Evolutionary conservation across 352 stramenopile species (phyloP).

Genomic region (Achlya hypogyna): DNA sequence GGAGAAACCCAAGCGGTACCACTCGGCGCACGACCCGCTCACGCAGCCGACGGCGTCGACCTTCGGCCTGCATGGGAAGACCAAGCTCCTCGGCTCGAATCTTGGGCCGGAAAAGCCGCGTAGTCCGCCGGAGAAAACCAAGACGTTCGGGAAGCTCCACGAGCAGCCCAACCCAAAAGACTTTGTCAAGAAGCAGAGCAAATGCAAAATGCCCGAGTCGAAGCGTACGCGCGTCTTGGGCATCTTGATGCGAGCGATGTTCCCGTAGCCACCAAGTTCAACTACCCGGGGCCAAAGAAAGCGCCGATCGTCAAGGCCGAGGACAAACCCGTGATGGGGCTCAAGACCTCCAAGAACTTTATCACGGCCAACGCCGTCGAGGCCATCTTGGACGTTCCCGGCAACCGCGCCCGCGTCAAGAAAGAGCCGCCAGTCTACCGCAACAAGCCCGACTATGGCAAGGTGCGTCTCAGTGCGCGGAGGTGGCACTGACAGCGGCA

Average conservation of each 20-base stretch:
- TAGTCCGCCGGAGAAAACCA: conserved; percentile 30
- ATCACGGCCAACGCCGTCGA: conserved; percentile 90
- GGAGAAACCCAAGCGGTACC: conserved; percentile 79
- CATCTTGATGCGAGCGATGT: conserved; percentile 20
- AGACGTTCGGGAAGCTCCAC: conserved; percentile 48
- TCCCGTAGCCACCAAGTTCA: conserved; percentile 56
- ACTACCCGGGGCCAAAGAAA: conserved; percentile 50
- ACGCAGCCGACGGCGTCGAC: conserved; percentile 77
- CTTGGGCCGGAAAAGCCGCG: conserved; percentile 42
- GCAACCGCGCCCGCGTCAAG: conserved; percentile 42
- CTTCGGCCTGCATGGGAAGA: conserved; percentile 73
- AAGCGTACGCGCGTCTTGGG: conserved; percentile 31
- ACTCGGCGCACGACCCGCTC: conserved; percentile 81
- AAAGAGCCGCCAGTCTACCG: conserved; percentile 69
- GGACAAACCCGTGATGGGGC: conserved; percentile 87
- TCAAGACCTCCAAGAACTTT: conserved; percentile 91
- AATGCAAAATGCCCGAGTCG: conserved; percentile 10
- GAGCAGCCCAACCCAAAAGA: conserved; percentile 58
- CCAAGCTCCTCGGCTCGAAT: conserved; percentile 57
- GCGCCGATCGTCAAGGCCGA: conserved; percentile 65
- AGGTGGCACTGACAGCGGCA: neutral
- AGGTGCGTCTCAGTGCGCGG: conserved; percentile 22
- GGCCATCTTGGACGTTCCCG: conserved; percentile 75
- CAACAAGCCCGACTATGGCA: conserved; percentile 88
- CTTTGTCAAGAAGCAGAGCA: conserved; percentile 58